Evolutionary conservation across 192 early-diverging fungal species (phyloP), one percentile per base, ranked within the genome.

Genomic region (Geosiphon pyriformis): DNA sequence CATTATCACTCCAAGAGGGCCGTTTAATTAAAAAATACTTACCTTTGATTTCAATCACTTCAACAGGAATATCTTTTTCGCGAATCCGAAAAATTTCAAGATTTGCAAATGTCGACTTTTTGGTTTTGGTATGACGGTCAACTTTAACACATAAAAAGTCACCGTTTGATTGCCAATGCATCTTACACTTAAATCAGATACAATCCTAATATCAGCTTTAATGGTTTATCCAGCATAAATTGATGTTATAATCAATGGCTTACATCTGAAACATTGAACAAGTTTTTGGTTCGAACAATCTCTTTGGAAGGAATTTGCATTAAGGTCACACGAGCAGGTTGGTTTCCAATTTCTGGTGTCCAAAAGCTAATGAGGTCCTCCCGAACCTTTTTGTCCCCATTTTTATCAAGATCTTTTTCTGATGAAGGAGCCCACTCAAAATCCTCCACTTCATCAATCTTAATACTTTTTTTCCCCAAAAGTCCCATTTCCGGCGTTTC

Each of bases 1-100:
- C n/a, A n/a, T n/a, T n/a, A n/a, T n/a, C n/a, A n/a, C n/a, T n/a
- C n/a, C n/a, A n/a, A n/a, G n/a, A n/a, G n/a, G n/a, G n/a, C n/a
- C n/a, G n/a, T n/a, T n/a, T n/a, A n/a, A n/a, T n/a, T n/a, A n/a
- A n/a, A n/a, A n/a, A n/a, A 23, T 33, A 20, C 50, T 63, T 88
- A 63, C 61, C 92, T 78, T 92, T 90, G 50, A 98, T 74, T 78
- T 99, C 97, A 35, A 97, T 76, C 12, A 94, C 91, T 68, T 99
- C 97, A 25, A 98, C 92, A n/a, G 97, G 97, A 68, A 98, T 86
- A 57, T 91, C 92, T 74, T 89, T 89, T 78, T 99, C 94, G 65
- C 82, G 77, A 4, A 93, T 73, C 56, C 91, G 85, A 89, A 99
- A 97, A 61, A 99, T 87, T 82, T 99, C 97, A 54, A 99, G 76